A percentile compares a stretch with the other conserved stretches of the same genome.
Conservation (phyloP, 2,329 filamentous ascomycete genomes). For the Coleophoma crateriformis region DNA sequence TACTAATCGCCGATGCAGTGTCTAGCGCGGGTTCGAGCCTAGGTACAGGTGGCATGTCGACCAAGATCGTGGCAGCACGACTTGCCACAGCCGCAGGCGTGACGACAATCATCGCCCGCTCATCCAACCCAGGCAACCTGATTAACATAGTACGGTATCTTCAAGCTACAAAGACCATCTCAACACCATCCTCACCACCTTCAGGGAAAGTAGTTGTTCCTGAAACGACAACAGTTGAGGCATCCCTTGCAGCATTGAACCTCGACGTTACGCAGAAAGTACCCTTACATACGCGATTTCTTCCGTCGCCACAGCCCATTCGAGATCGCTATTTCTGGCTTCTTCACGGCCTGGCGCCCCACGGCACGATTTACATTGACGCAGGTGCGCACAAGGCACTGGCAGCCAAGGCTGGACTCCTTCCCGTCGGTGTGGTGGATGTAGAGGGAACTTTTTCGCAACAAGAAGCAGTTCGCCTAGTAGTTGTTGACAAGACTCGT, state of each 20-base stretch:
- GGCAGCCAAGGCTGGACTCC: constrained; percentile 75
- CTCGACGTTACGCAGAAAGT: constrained; percentile 33
- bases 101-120: constrained; percentile 91
- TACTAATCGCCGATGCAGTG: constrained; percentile 41
- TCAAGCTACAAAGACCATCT: constrained; percentile 48
- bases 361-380: constrained; percentile 91
- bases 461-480: constrained; percentile 84
- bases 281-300: constrained; percentile 87
- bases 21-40: constrained; percentile 83
- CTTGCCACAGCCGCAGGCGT: constrained; percentile 92
- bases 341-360: constrained; percentile 82
- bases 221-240: constrained; percentile 3
- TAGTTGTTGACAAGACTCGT: constrained; percentile 59
- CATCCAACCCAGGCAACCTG: constrained; percentile 90
- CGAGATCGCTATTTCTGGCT: constrained; percentile 97
- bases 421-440: constrained; percentile 86
- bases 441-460: constrained; percentile 86
- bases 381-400: constrained; percentile 79
- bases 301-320: constrained; percentile 78
- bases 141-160: constrained; percentile 78
- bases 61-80: constrained; percentile 90
- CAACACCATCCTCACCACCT: constrained; percentile 10
- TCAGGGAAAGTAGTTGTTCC: constrained; percentile 11
- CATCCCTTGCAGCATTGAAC: constrained; percentile 32
- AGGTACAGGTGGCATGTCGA: constrained; percentile 95